Percentiles rank a stretch among this genome's conserved stretches.
Evolutionary conservation across 305 asterid genomes (phyloP).

Genomic region (Plantago lanceolata): DNA sequence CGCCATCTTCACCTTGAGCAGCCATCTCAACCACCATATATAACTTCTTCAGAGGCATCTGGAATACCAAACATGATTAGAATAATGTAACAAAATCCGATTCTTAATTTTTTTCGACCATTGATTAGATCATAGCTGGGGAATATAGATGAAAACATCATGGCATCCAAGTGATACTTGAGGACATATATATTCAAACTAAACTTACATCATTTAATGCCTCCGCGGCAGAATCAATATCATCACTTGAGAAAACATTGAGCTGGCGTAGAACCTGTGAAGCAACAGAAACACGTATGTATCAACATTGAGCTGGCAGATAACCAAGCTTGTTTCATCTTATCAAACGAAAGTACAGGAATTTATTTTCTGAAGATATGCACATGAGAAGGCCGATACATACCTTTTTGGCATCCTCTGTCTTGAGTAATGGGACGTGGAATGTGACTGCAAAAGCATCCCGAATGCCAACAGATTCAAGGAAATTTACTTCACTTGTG

Average conservation of each 20-base stretch:
- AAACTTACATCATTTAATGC: conserved; percentile 78
- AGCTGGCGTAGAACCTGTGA: conserved; percentile 78
- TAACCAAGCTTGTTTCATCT: conserved; percentile 3
- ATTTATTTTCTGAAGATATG: conserved; percentile 5
- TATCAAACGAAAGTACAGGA: neutral
- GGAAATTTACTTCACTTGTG: conserved; percentile 76
- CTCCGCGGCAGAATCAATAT: conserved; percentile 88
- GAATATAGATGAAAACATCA: neutral
- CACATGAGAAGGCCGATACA: conserved; percentile 19
- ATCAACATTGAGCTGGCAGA: neutral
- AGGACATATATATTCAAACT: neutral
- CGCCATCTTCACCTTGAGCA: conserved; percentile 89
- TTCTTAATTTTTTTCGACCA: neutral
- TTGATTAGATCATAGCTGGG: neutral
- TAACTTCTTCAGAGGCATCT: conserved; percentile 90
- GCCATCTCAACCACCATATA: conserved; percentile 95
- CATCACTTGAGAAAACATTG: conserved; percentile 64
- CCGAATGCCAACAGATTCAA: conserved; percentile 74
- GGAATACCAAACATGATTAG: conserved; percentile 18
- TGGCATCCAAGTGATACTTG: neutral
- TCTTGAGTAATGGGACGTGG: conserved; percentile 75
- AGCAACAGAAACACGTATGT: conserved; percentile 7
- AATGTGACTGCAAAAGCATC: conserved; percentile 81
- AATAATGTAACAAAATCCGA: neutral
- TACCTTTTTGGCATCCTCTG: conserved; percentile 88